Base-by-base conservation (phyloP, 2,329 filamentous ascomycete genomes). In the Talaromyces sp. region DNA sequence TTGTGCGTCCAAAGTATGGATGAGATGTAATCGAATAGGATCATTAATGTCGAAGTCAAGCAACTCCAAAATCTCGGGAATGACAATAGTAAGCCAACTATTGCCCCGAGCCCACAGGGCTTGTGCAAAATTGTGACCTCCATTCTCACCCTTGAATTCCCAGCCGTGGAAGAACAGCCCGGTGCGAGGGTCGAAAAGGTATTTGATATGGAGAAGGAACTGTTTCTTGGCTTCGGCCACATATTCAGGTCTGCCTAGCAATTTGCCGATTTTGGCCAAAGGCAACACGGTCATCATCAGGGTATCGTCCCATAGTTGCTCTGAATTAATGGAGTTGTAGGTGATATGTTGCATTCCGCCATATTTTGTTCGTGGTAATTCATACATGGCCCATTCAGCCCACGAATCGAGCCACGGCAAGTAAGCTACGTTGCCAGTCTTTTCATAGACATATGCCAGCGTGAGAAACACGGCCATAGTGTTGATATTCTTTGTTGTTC, bases 231-330 rank as follows among this genome's bases (percentile, higher is more conserved):
- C 90, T 77, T 94, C 91, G 49, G 87, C 89, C 31, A 93, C 81
- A 73, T 94, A 94, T 69, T 90, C 85, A 0, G 89, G 89, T 1
- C 90, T 81, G 67, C 85, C 82, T 2, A 94, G 83, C 3, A 92
- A 80, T 64, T 88, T 83, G 0, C 91, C 91, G 67, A 93, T 93
- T 80, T 93, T 93, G 19, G 90, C 90, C 19, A 93, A 82, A 1
- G 91, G 91, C 77, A 93, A 80, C 6, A 92, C 90, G 0, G 90
- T 93, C 91, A 94, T 94, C 90, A 94, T 93, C 52, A 94, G 82
- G 6, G 91, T 94, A 74, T 94, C 91, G 70, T 93, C 91, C 91
- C 91, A 94, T 24, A 93, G 82, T 79, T 93, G 89, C 74, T 91
- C 84, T 67, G 87, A 83, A 76, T 94, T 92, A 68, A 85, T 83